A percentile compares a stretch with the other conserved stretches of the same genome.
Conservation (phyloP, 306 rosid genomes). For the Datisca glomerata region DNA sequence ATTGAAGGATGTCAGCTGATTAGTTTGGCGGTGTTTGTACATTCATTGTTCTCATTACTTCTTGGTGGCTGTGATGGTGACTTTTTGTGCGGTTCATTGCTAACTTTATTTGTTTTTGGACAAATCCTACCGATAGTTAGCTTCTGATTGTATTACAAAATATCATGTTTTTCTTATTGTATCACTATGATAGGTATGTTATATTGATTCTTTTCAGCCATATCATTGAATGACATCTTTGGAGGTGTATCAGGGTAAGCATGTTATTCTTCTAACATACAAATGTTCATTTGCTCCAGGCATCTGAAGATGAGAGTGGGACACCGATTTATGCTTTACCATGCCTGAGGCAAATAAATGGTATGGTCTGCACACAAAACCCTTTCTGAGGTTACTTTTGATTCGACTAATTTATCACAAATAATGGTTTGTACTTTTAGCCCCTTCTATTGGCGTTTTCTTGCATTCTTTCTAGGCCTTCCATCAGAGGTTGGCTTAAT, state of each 20-base stretch:
- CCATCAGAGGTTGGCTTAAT: no score
- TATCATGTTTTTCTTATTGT: conserved; percentile 33
- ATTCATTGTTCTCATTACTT: conserved; percentile 25
- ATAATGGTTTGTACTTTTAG: no score
- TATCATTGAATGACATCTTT: conserved; percentile 19
- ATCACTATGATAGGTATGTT: conserved; percentile 17
- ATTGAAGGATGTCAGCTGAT: conserved; percentile 81
- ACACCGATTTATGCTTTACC: no score
- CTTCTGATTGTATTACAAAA: conserved; percentile 21
- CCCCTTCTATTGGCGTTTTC: no score
- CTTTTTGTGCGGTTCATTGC: conserved; percentile 27
- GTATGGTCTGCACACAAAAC: no score
- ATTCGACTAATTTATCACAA: no score
- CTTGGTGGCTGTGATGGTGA: conserved; percentile 27
- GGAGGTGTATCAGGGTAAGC: conserved; percentile 4
- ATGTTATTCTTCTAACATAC: conserved; percentile 1
- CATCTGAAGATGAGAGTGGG: no score
- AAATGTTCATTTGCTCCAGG: no score
- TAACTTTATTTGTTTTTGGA: conserved; percentile 29
- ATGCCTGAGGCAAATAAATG: no score
- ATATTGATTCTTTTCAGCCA: conserved; percentile 8
- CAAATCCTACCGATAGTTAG: conserved; percentile 17
- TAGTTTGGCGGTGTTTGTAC: conserved; percentile 30
- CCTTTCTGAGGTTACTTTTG: no score
- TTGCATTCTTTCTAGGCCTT: no score